These are phyloP conservation scores for Takashimella tepidaria DNA, from an alignment of 1,284 basidiomycete species.

Conservation along the genomic window DNA sequence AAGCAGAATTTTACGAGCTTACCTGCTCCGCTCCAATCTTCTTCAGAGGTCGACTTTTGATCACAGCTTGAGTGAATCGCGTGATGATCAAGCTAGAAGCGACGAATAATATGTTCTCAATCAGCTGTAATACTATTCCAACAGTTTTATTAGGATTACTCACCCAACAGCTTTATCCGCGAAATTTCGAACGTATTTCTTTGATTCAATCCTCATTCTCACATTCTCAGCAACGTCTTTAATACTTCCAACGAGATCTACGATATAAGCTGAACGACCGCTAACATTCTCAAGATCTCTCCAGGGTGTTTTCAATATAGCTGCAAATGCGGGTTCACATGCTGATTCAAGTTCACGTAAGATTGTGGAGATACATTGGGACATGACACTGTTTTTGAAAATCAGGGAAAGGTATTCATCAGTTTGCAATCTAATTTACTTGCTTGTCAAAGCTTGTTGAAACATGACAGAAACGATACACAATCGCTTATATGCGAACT, in stretches of 20 bases:
- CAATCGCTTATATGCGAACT: too few species aligned
- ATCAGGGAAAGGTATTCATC: too few species aligned
- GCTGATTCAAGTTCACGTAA: conserved; percentile 75
- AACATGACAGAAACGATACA: too few species aligned
- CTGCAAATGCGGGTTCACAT: conserved; percentile 67
- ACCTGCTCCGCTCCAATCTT: conserved; percentile 92
- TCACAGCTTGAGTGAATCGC: conserved; percentile 79
- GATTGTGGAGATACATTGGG: conserved; percentile 68
- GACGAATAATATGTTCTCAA: conserved; percentile 4
- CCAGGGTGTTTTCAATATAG: conserved; percentile 74
- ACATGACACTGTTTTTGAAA: conserved; percentile 78
- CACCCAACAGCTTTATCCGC: conserved; percentile 87
- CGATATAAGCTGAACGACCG: conserved; percentile 73
- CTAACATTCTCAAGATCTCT: conserved; percentile 70
- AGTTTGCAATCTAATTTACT: too few species aligned
- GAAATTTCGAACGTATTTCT: conserved; percentile 86
- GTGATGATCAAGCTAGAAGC: conserved; percentile 65
- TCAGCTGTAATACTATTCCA: neutral
- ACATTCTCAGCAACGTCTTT: conserved; percentile 54
- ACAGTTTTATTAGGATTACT: too few species aligned
- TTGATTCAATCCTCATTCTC: conserved; percentile 66
- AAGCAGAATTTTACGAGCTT: conserved; percentile 10
- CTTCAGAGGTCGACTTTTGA: conserved; percentile 78
- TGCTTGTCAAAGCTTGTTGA: too few species aligned
- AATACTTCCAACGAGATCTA: conserved; percentile 82